phyloP scores from a whole-genome alignment of 176 grass and related monocot genomes.

The maize (Zea mays) region DNA sequence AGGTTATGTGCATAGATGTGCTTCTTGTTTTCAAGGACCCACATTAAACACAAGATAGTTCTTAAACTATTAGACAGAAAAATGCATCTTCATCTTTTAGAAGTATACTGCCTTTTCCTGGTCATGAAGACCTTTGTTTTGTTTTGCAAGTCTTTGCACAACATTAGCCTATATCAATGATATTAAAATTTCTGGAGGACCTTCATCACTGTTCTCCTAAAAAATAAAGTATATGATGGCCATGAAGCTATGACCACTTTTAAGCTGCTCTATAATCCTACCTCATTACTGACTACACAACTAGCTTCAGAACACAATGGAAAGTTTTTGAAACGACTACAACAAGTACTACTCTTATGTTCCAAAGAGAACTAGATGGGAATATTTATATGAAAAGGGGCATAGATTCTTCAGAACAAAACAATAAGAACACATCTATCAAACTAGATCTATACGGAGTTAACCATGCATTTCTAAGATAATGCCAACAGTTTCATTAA shows the following conservation, averaged over 20 bases:
- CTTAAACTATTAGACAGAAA: background rate
- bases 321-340: background rate
- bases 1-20: slow-evolving; percentile 15
- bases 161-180: background rate
- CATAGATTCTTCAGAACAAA: slow-evolving; percentile 18
- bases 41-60: slow-evolving; percentile 4
- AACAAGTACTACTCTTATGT: slow-evolving; percentile 11
- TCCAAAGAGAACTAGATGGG: background rate
- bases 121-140: background rate
- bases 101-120: background rate
- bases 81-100: background rate
- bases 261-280: background rate
- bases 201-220: background rate
- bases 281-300: slow-evolving; percentile 1
- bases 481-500: background rate
- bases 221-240: background rate
- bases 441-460: slow-evolving; percentile 6
- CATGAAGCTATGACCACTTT: background rate
- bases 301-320: slow-evolving; percentile 9
- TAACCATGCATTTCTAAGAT: slow-evolving; percentile 4
- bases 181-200: background rate
- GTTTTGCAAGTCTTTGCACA: background rate
- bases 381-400: slow-evolving; percentile 22
- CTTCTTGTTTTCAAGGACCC: slow-evolving; percentile 3
- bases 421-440: background rate